Evolutionary conservation across 176 grass and related monocot species (phyloP).

Genomic region (Avena sativa): DNA sequence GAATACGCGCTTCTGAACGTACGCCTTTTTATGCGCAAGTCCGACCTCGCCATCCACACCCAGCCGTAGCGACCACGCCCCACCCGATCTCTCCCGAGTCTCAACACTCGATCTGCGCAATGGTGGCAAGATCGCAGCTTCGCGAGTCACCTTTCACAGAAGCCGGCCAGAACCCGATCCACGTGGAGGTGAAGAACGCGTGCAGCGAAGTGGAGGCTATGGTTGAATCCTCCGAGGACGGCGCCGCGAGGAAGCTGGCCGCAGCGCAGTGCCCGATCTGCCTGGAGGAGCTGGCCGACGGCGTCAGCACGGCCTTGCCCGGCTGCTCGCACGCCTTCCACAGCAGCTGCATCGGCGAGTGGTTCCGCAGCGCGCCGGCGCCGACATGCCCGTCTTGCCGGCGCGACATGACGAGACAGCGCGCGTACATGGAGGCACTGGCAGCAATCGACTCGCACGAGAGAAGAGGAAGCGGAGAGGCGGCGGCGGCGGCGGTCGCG

Average conservation of each 20-base stretch:
- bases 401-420: neutral
- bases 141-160: neutral
- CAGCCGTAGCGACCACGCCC: no score
- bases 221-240: neutral
- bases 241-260: neutral
- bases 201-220: neutral
- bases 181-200: neutral
- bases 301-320: neutral
- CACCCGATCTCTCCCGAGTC: no score
- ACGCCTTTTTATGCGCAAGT: no score
- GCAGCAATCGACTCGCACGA: neutral
- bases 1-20: no score
- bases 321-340: neutral
- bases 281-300: neutral
- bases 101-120: neutral
- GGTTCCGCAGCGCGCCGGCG: neutral
- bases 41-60: no score
- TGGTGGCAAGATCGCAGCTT: neutral
- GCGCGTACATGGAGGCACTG: neutral
- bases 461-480: neutral
- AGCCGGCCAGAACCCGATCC: neutral
- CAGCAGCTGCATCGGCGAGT: neutral
- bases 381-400: slow-evolving; percentile 18
- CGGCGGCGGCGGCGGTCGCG: no score
- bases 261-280: neutral